phyloP scores from a whole-genome alignment of 768 basidiomycete genomes.

The Gymnopilus dilepis region DNA sequence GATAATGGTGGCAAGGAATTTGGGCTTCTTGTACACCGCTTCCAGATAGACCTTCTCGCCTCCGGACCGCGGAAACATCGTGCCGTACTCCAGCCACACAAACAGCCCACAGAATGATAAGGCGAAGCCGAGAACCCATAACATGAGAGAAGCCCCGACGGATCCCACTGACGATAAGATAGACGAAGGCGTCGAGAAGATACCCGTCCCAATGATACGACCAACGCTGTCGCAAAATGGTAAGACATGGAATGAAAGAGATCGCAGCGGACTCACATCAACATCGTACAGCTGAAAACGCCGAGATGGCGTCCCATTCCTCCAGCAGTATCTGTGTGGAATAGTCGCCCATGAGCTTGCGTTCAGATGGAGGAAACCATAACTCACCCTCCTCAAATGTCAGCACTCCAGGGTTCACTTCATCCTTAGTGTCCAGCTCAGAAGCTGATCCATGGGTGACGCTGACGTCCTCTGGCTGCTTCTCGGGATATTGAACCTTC shows the following conservation, averaged over 20 bases:
- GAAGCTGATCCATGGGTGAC: not conserved
- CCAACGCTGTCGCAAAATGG: constrained; percentile 42
- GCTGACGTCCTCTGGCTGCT: not conserved
- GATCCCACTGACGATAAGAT: constrained; percentile 62
- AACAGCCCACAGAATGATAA: constrained; percentile 65
- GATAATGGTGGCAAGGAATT: constrained; percentile 51
- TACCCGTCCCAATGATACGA: constrained; percentile 66
- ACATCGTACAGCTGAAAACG: constrained; percentile 59
- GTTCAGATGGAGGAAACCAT: not conserved
- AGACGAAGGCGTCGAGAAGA: constrained; percentile 66
- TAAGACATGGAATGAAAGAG: not conserved
- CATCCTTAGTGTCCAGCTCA: not conserved
- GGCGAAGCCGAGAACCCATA: constrained; percentile 66
- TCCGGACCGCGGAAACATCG: constrained; percentile 66
- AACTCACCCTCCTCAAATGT: constrained; percentile 54
- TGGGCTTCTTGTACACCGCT: constrained; percentile 53
- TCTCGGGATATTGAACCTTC: not conserved
- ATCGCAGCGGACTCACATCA: constrained; percentile 42
- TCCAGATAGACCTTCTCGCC: constrained; percentile 71
- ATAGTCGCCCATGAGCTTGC: not conserved
- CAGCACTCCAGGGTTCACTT: constrained; percentile 45
- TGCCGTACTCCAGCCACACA: constrained; percentile 68
- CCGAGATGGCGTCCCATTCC: constrained; percentile 65
- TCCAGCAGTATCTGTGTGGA: constrained; percentile 46
- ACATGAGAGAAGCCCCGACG: constrained; percentile 63